These are phyloP conservation scores for Prunus fruticosa DNA, from an alignment of 306 rosid species.

Conservation along the genomic window DNA sequence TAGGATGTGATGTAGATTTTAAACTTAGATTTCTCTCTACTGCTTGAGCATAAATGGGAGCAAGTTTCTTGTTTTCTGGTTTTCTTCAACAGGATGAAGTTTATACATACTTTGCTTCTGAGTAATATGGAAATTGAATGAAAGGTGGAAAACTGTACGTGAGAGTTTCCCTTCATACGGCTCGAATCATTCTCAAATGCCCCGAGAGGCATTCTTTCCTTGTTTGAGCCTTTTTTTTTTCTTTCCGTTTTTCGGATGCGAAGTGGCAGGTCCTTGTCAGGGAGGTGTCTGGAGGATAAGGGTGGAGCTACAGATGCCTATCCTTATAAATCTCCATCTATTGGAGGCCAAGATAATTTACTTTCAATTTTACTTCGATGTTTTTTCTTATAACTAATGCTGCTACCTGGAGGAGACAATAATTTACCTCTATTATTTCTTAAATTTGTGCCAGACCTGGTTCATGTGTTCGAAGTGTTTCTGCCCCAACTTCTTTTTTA, in stretches of 20 bases:
- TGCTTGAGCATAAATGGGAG: slow-evolving; percentile 21
- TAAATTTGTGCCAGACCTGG: slow-evolving; percentile 57
- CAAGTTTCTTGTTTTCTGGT: slow-evolving; percentile 22
- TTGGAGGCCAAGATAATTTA: slow-evolving; percentile 26
- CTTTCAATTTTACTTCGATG: neutral
- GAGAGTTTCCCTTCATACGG: too few relatives aligned
- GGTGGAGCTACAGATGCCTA: slow-evolving; percentile 85
- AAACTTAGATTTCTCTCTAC: neutral
- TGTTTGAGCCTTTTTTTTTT: neutral
- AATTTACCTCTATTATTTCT: slow-evolving; percentile 7
- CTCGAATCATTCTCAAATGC: too few relatives aligned
- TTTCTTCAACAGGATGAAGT: slow-evolving; percentile 20
- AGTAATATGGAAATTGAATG: slow-evolving; percentile 1
- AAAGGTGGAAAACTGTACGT: neutral
- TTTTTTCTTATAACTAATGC: neutral
- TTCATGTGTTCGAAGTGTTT: slow-evolving; percentile 77
- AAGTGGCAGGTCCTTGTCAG: slow-evolving; percentile 65
- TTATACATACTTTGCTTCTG: slow-evolving; percentile 18
- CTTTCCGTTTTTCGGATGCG: slow-evolving; percentile 3
- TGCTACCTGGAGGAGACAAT: slow-evolving; percentile 15
- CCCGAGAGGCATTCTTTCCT: too few relatives aligned
- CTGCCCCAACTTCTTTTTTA: slow-evolving; percentile 92
- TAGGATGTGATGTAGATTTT: slow-evolving; percentile 4
- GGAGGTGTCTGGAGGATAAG: slow-evolving; percentile 82
- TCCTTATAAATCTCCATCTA: slow-evolving; percentile 90